Percentiles rank a stretch among this genome's conserved stretches.
phyloP scores from a whole-genome alignment of 768 basidiomycete species.

The Lentinula aciculospora region DNA sequence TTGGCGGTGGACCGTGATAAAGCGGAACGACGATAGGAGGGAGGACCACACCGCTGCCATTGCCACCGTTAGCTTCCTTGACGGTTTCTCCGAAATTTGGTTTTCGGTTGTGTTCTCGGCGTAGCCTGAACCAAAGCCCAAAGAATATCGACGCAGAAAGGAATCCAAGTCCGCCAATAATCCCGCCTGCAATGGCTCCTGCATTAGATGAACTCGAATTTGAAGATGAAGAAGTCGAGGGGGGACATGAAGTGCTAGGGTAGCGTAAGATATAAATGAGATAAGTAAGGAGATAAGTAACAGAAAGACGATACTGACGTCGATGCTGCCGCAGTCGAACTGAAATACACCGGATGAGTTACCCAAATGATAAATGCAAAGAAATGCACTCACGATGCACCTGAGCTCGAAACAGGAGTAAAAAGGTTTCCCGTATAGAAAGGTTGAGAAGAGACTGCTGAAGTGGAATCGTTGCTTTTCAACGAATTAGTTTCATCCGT shows the following conservation, averaged over 20 bases:
- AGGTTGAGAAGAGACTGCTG: not conserved
- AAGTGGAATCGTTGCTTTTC: not conserved
- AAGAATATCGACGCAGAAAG: not conserved
- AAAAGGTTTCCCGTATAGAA: slow-evolving; percentile 1
- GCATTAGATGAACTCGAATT: not conserved
- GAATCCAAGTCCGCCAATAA: slow-evolving; percentile 1
- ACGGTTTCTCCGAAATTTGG: not conserved
- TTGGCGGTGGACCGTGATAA: not conserved
- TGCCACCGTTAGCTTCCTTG: not conserved
- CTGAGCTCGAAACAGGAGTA: not conserved
- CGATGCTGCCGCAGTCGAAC: not conserved
- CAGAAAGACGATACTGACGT: not conserved
- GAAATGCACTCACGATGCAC: not conserved
- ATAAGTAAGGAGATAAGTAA: not conserved
- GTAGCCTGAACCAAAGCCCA: not conserved
- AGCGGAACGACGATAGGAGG: not conserved
- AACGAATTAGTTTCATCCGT: not conserved
- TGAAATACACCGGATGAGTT: not conserved
- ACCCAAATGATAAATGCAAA: not conserved
- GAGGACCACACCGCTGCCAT: not conserved
- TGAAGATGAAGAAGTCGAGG: not conserved
- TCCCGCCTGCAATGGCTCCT: not conserved
- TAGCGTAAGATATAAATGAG: not conserved
- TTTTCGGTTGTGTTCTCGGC: slow-evolving; percentile 1
- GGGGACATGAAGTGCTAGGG: not conserved